A percentile compares a stretch with the other conserved stretches of the same genome.
Conservation (phyloP, 192 early-diverging fungal genomes). For the Backusella tarrabulga region DNA sequence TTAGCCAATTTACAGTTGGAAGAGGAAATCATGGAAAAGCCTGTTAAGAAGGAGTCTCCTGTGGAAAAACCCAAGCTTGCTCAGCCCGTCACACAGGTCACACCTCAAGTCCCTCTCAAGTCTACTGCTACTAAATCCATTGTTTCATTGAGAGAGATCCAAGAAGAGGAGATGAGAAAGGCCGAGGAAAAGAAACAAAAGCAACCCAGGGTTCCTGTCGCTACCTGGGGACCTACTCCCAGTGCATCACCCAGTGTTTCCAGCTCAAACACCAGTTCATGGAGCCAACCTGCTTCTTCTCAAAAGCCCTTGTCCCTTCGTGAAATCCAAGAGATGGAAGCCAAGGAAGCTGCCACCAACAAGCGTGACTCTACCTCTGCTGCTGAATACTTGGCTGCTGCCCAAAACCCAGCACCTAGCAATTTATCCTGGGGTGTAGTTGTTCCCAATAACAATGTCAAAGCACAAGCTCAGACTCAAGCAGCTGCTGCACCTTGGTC, state of each 20-base stretch:
- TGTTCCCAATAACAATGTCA: conserved; percentile 20
- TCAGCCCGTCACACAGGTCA: not conserved
- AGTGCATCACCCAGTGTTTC: conserved; percentile 7
- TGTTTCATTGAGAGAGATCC: conserved; percentile 43
- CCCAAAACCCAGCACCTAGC: not conserved
- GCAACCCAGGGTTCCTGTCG: conserved; percentile 17
- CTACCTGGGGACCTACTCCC: conserved; percentile 2
- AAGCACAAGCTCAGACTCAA: not conserved
- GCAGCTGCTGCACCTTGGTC: conserved; percentile 33
- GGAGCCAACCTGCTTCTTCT: conserved; percentile 9
- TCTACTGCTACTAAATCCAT: conserved; percentile 21
- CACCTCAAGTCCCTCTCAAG: not conserved
- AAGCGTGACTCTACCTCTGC: not conserved
- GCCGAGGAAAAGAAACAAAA: conserved; percentile 36
- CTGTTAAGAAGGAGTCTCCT: not conserved
- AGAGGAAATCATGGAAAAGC: not conserved
- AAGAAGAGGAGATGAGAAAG: conserved; percentile 43
- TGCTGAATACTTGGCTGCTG: not conserved
- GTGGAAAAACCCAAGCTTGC: not conserved
- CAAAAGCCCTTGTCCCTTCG: conserved; percentile 43
- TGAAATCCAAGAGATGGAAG: conserved; percentile 66
- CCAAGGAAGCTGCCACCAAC: conserved; percentile 33
- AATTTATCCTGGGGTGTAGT: conserved; percentile 42
- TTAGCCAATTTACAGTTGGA: conserved; percentile 5
- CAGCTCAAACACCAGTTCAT: not conserved